Percentiles rank a stretch among this genome's conserved stretches.
These are phyloP conservation scores for Taxillus chinensis DNA, from an alignment of 164 flowering plant genomes.

Conservation along the genomic window DNA sequence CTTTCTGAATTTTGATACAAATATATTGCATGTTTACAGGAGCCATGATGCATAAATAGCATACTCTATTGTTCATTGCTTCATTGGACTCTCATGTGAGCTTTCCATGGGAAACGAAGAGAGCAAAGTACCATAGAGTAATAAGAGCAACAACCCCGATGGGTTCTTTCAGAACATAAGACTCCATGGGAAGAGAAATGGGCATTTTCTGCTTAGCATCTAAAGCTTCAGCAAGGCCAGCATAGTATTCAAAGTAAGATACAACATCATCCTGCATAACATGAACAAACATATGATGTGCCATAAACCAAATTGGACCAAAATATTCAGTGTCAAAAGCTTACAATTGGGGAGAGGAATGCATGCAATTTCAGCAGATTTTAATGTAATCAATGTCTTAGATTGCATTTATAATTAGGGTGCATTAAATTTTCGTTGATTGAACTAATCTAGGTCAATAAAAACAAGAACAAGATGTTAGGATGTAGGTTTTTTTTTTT, in stretches of 20 bases:
- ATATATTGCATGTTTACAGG: not conserved
- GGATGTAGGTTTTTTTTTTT: too few relatives aligned
- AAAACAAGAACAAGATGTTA: too few relatives aligned
- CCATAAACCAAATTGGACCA: not conserved
- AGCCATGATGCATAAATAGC: slow-evolving; percentile 4
- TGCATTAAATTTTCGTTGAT: too few relatives aligned
- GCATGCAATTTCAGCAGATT: too few relatives aligned
- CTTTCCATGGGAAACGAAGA: too few relatives aligned
- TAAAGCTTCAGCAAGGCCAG: slow-evolving; percentile 86
- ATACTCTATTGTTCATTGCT: slow-evolving; percentile 5
- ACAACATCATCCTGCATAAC: slow-evolving; percentile 89
- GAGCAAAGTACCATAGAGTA: slow-evolving; percentile 84
- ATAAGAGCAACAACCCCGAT: slow-evolving; percentile 90
- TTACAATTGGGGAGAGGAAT: too few relatives aligned
- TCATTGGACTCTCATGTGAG: slow-evolving; percentile 16
- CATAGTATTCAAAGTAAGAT: slow-evolving; percentile 89
- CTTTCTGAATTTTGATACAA: too few relatives aligned
- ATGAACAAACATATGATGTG: slow-evolving; percentile 12
- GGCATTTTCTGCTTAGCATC: slow-evolving; percentile 78
- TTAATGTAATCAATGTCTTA: too few relatives aligned
- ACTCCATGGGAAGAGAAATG: slow-evolving; percentile 64
- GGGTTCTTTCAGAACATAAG: slow-evolving; percentile 70
- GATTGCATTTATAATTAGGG: too few relatives aligned
- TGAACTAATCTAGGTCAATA: too few relatives aligned
- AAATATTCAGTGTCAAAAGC: slow-evolving; percentile 3